Conservation (phyloP, 140 eudicot genomes). For the Ambrosia hybrid region DNA sequence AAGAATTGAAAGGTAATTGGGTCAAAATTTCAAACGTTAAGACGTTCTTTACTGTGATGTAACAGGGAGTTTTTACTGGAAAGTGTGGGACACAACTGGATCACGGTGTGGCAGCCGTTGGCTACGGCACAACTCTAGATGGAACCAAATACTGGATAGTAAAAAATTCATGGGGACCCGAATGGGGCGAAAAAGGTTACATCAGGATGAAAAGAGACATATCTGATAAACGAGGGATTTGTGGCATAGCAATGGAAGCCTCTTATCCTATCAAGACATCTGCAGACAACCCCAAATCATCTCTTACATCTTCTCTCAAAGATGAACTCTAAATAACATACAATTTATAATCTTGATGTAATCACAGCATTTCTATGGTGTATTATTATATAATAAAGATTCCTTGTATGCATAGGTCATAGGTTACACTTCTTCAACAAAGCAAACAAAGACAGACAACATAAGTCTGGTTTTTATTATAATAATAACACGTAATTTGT, state of each 20-base stretch:
- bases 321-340: slow-evolving; percentile 39
- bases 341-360: slow-evolving; percentile 25
- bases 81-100: slow-evolving; percentile 45
- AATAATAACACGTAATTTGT: slow-evolving; percentile 20
- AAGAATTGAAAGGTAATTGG: not conserved
- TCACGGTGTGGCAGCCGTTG: slow-evolving; percentile 53
- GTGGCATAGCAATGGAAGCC: slow-evolving; percentile 60
- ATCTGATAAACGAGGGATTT: slow-evolving; percentile 42
- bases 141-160: slow-evolving; percentile 56
- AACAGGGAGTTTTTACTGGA: slow-evolving; percentile 49
- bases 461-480: slow-evolving; percentile 25
- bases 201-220: not conserved
- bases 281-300: slow-evolving; percentile 33
- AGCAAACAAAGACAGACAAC: slow-evolving; percentile 14
- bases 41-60: not conserved
- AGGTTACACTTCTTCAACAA: no score
- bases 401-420: no score
- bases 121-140: slow-evolving; percentile 39
- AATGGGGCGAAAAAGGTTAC: slow-evolving; percentile 60
- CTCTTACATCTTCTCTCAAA: slow-evolving; percentile 8
- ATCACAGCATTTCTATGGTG: slow-evolving; percentile 4
- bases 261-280: slow-evolving; percentile 49
- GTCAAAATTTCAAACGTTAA: not conserved
- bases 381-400: slow-evolving; percentile 16
- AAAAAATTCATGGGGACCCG: slow-evolving; percentile 57